phyloP scores from a whole-genome alignment of 768 basidiomycete species.

The Pleurotus tuoliensis region DNA sequence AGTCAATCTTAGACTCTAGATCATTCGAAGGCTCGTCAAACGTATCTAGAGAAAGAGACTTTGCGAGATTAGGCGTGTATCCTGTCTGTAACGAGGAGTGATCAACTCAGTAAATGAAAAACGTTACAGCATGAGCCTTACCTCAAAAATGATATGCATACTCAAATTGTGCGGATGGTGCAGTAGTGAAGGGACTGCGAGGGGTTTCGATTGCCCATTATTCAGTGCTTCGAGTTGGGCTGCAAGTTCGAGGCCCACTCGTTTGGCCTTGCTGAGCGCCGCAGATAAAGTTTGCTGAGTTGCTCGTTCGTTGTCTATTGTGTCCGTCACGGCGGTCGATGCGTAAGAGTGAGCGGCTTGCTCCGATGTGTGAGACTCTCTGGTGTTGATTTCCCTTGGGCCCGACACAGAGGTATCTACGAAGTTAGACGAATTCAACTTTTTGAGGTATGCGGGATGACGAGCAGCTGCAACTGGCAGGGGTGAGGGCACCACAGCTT shows the following conservation, averaged over 20 bases:
- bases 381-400: not conserved
- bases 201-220: not conserved
- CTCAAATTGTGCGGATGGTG: not conserved
- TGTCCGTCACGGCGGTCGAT: constrained; percentile 15
- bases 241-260: constrained; percentile 8
- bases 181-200: not conserved
- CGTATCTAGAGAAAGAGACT: constrained; percentile 14
- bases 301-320: constrained; percentile 19
- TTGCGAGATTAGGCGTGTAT: constrained; percentile 17
- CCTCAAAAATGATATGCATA: constrained; percentile 15
- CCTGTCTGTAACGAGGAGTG: constrained; percentile 11
- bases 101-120: not conserved
- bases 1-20: constrained; percentile 22
- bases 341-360: not conserved
- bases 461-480: constrained; percentile 46
- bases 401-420: not conserved
- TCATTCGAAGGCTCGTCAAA: not conserved
- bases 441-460: constrained; percentile 34
- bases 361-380: too few relatives aligned
- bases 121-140: constrained; percentile 4
- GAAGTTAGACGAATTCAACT: constrained; percentile 17
- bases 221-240: constrained; percentile 2
- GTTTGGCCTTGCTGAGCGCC: constrained; percentile 16
- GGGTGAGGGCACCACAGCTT: constrained; percentile 12
- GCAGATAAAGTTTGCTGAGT: constrained; percentile 20